Evolutionary conservation across 2,329 filamentous ascomycete genomes (phyloP).

Genomic region (Fusarium sp.): DNA sequence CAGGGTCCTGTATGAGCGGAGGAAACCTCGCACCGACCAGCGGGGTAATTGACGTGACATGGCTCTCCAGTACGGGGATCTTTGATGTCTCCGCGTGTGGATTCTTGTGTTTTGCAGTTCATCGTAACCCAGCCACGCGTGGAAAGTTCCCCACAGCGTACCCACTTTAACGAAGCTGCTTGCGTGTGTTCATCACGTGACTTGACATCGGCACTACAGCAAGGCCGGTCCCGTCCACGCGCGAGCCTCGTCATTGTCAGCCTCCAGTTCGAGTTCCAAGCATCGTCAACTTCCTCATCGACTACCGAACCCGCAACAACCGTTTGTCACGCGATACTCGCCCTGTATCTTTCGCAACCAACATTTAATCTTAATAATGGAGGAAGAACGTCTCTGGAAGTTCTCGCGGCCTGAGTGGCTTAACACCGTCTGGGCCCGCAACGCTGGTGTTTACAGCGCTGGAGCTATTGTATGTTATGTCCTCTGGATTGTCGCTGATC

Average conservation of each 20-base stretch:
- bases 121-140: constrained; percentile 32
- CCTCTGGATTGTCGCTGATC: background rate
- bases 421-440: constrained; percentile 73
- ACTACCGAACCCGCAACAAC: constrained; percentile 8
- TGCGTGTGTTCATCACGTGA: constrained; percentile 32
- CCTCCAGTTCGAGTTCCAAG: constrained; percentile 33
- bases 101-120: constrained; percentile 39
- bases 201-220: constrained; percentile 22
- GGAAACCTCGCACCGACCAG: constrained; percentile 37
- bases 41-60: constrained; percentile 41
- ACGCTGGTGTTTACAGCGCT: constrained; percentile 72
- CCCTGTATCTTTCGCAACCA: background rate
- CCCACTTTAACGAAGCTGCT: background rate
- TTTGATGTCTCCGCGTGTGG: constrained; percentile 35
- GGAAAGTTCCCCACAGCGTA: constrained; percentile 10
- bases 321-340: background rate
- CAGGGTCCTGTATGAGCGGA: constrained; percentile 35
- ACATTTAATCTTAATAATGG: constrained; percentile 59
- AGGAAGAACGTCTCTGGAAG: constrained; percentile 76
- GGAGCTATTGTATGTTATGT: constrained; percentile 69
- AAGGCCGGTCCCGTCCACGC: constrained; percentile 25
- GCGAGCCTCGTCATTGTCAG: constrained; percentile 50
- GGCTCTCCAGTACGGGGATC: constrained; percentile 38
- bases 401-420: constrained; percentile 76
- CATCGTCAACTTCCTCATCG: constrained; percentile 34